These are phyloP conservation scores for Colletotrichum camelliae DNA, from an alignment of 2,329 filamentous ascomycete species.

Conservation along the genomic window DNA sequence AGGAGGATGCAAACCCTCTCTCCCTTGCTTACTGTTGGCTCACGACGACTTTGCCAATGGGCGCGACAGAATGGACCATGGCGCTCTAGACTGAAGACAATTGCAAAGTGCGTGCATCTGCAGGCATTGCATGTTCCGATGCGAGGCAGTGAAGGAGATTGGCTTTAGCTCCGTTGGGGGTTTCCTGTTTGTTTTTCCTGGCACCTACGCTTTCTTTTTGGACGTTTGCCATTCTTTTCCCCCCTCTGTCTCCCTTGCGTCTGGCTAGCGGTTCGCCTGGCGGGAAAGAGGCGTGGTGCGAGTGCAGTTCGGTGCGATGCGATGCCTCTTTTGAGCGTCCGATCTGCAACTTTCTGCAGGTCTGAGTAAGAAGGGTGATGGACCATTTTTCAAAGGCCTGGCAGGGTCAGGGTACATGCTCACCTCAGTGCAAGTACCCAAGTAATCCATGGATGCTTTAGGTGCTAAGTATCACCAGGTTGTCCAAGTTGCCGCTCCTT, in stretches of 20 bases:
- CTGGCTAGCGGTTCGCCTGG: background rate
- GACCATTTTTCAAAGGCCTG: background rate
- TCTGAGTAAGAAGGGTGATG: background rate
- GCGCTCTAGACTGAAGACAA: slow-evolving; percentile 4
- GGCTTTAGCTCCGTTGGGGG: background rate
- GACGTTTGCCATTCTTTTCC: background rate
- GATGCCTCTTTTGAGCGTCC: background rate
- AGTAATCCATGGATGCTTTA: background rate
- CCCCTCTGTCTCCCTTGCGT: background rate
- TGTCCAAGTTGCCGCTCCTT: background rate
- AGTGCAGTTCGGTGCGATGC: background rate
- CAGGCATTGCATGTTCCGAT: background rate
- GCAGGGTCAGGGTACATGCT: background rate
- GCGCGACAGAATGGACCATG: background rate
- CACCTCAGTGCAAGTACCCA: background rate
- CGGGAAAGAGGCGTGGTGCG: background rate
- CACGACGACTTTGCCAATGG: background rate
- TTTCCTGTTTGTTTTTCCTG: background rate
- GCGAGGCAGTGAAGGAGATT: background rate
- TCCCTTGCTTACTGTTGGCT: slow-evolving; percentile 12
- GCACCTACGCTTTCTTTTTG: background rate
- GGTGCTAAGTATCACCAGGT: background rate
- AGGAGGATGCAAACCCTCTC: background rate
- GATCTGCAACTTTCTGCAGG: background rate
- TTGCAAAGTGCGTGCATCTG: background rate